Base-by-base conservation (phyloP, 768 basidiomycete species). In the Chlorophyllum brunneum region DNA sequence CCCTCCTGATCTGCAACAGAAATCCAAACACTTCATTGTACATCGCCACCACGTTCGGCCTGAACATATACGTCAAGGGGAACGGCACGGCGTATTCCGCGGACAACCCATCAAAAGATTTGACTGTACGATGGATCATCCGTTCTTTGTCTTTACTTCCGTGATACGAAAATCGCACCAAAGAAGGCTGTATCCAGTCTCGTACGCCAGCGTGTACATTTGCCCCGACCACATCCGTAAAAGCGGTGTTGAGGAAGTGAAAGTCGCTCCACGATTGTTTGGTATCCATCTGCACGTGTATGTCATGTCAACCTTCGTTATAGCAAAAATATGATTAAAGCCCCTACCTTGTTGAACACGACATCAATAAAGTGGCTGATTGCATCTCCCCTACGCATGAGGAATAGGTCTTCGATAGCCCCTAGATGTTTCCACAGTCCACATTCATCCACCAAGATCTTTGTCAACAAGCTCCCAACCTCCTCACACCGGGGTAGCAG, bases 11-110 rank as follows among this genome's bases (percentile, higher is more conserved):
- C 60, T 92, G 88, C 36, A 92, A 65, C 45, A 93, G 60, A 56
- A 91, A 83, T 23, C 80, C 72, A 56, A 92, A 88, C 16, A 91
- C 70, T 22, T 82, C 77, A 36, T 79, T 77, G 58, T 92, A 92
- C 1, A 68, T 67, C 61, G 79, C 77, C 39, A 85, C 64, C 3
- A 73, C 69, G 6, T 65, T 67, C 4, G 85, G 80, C 4, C 79
- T 77, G 58, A 91, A 88, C 41, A 92, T 77, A 62, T 92, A 92
- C 1, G 83, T 84, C 60, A 92, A 64, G 4, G 91, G 90, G 59
- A 90, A 92, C 1, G 91, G 86, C 2, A 87, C 75, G 5, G 85
- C 82, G 57, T 92, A 93, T 71, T 92, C 90, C n/a, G 87, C 70
- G 8, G 73, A 65, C 8, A 93, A 70, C 0, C 82, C 85, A 27